A percentile compares a stretch with the other conserved stretches of the same genome.
These are phyloP conservation scores for Lactuca saligna DNA, from an alignment of 129 eudicot genomes.

Conservation along the genomic window DNA sequence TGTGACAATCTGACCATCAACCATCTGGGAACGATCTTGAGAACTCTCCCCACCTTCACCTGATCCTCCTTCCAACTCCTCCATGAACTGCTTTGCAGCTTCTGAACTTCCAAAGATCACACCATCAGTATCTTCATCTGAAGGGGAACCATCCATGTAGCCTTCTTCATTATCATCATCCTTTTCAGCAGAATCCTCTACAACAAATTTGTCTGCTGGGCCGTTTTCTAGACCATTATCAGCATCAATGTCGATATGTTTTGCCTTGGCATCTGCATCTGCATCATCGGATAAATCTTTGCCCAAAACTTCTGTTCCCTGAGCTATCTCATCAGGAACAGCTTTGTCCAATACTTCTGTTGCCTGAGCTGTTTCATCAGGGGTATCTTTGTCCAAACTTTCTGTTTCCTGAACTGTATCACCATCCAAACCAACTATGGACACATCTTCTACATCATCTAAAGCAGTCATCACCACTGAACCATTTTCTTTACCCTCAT, in stretches of 20 bases:
- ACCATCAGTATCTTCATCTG: slow-evolving; percentile 64
- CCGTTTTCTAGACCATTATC: slow-evolving; percentile 31
- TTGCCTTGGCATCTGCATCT: slow-evolving; percentile 8
- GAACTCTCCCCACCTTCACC: slow-evolving; percentile 42
- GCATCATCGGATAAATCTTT: slow-evolving; percentile 3
- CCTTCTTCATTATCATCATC: slow-evolving; percentile 43
- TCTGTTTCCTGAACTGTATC: slow-evolving; percentile 23
- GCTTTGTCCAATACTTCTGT: slow-evolving; percentile 16
- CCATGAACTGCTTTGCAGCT: slow-evolving; percentile 67
- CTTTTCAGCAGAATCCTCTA: slow-evolving; percentile 36
- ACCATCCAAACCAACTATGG: slow-evolving; percentile 6
- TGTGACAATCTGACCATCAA: slow-evolving; percentile 84
- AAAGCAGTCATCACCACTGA: slow-evolving; percentile 16
- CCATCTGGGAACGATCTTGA: slow-evolving; percentile 43
- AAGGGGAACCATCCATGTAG: slow-evolving; percentile 37
- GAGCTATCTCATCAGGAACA: slow-evolving; percentile 5
- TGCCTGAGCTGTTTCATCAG: slow-evolving; percentile 18
- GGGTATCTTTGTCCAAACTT: slow-evolving; percentile 3
- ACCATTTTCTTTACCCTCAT: slow-evolving; percentile 32
- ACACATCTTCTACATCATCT: slow-evolving; percentile 15
- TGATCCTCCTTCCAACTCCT: slow-evolving; percentile 61
- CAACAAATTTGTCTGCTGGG: slow-evolving; percentile 29
- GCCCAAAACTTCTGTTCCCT: slow-evolving; percentile 15
- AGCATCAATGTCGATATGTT: not conserved
- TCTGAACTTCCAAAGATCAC: slow-evolving; percentile 62